Percentiles rank a stretch among this genome's conserved stretches.
phyloP scores from a whole-genome alignment of 371 early-diverging fungal genomes.

The Batrachochytrium dendrobatidis region DNA sequence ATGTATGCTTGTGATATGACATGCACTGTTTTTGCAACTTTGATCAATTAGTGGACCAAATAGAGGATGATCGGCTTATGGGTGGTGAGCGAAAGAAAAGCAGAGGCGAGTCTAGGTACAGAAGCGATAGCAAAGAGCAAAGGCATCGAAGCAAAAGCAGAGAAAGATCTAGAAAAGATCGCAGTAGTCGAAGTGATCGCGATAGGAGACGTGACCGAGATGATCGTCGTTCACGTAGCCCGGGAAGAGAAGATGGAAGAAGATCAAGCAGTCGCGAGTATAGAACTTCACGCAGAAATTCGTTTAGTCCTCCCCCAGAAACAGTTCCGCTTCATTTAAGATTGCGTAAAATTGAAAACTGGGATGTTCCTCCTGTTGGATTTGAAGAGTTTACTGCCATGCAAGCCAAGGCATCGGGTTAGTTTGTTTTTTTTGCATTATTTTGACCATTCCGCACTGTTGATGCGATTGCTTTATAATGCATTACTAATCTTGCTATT shows the following conservation, averaged over 20 bases:
- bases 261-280: constrained; percentile 8
- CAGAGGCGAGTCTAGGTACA: no score
- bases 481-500: not conserved
- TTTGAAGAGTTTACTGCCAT: constrained; percentile 82
- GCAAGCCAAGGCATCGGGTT: constrained; percentile 88
- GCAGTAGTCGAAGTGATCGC: constrained; percentile 23
- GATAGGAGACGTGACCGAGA: constrained; percentile 37
- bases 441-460: not conserved
- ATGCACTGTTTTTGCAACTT: no score
- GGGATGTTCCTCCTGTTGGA: constrained; percentile 92
- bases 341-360: constrained; percentile 70
- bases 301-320: not conserved
- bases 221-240: constrained; percentile 25
- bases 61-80: no score
- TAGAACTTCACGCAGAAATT: constrained; percentile 8
- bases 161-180: no score
- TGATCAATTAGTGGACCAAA: no score
- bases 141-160: no score
- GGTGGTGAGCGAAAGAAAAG: no score
- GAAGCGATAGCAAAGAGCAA: no score
- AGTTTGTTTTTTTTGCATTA: not conserved
- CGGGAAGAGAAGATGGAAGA: constrained; percentile 14
- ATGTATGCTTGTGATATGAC: no score
- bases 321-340: constrained; percentile 62
- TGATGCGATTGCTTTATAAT: constrained; percentile 5